Evolutionary conservation across 164 flowering plant species (phyloP), one percentile per base, ranked within the genome.

Genomic region (Hamamelis virginiana): DNA sequence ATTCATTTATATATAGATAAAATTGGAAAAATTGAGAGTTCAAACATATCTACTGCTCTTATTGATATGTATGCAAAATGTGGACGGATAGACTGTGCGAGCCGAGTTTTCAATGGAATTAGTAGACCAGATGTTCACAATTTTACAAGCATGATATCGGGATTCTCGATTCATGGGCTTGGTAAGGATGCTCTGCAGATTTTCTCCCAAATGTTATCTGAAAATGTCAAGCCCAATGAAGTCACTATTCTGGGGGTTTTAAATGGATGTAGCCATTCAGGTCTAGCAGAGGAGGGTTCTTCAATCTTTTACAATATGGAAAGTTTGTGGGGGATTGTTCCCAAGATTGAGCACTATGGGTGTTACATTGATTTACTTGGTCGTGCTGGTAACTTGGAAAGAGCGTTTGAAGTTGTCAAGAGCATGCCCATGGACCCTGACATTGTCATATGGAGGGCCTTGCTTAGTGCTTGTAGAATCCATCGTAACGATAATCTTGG

Each of bases 41-140:
- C 81, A 9, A 83, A 82, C 45, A 72, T 80, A 38, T 73, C 68
- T 1, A 83, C 87, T 21, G 84, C 89, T 45, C 80, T 89, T 27
- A 82, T 87, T 62, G 88, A 88, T 61, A 86, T 86, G 92, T 84
- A 88, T 62, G 78, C 86, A 16, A 88, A 86, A 74, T 88, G 92
- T 80, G 88, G 92, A 74, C 72, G 72, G 26, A 75, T 82, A 59
- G 80, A 80, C 45, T 64, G 68, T 61, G 85, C 83, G 9, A 43
- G n/a, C 3, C 65, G 53, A 41, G 75, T 86, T 22, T 86, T 84
- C 38, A 59, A 68, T 38, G 59, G 59, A 11, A 62, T 76, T 43
- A 21, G 47, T 25, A 61, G 43, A 9, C 79, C 64, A 22, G 84
- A 86, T 69, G 77, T 78, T 21, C 74, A 68, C 26, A 80, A 76